Evolutionary conservation across 371 early-diverging fungal species (phyloP).

Genomic region (Mucor irregularis): DNA sequence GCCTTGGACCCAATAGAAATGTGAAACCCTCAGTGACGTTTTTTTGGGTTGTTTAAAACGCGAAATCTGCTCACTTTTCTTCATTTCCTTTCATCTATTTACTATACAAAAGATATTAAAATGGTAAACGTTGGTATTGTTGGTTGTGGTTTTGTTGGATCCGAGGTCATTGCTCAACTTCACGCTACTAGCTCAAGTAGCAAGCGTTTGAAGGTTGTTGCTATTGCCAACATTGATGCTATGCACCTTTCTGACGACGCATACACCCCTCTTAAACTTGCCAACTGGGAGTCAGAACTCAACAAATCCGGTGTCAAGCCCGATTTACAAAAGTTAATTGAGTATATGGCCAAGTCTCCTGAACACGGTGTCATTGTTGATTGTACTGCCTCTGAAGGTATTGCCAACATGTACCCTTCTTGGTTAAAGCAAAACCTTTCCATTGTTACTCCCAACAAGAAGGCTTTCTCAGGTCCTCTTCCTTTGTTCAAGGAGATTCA

Average conservation of each 20-base stretch:
- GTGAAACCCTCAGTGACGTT: no score
- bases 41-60: no score
- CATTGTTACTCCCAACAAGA: slow-evolving; percentile 97
- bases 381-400: slow-evolving; percentile 81
- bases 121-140: slow-evolving; percentile 3
- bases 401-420: slow-evolving; percentile 81
- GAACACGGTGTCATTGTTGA: slow-evolving; percentile 79
- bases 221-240: slow-evolving; percentile 60
- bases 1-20: no score
- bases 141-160: slow-evolving; percentile 50
- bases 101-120: background rate
- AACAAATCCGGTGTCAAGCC: slow-evolving; percentile 26
- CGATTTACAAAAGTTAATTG: slow-evolving; percentile 56
- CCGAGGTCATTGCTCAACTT: slow-evolving; percentile 80
- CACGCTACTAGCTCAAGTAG: slow-evolving; percentile 31
- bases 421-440: slow-evolving; percentile 79
- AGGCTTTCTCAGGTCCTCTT: slow-evolving; percentile 82
- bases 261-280: slow-evolving; percentile 30
- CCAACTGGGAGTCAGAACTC: slow-evolving; percentile 15
- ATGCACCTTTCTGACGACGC: slow-evolving; percentile 54
- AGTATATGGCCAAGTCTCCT: slow-evolving; percentile 45
- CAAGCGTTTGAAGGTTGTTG: slow-evolving; percentile 49
- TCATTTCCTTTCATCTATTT: no score
- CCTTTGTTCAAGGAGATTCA: slow-evolving; percentile 72
- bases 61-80: background rate